Base-by-base conservation (phyloP, 179 eudicot species). In the Camellia oleifera region DNA sequence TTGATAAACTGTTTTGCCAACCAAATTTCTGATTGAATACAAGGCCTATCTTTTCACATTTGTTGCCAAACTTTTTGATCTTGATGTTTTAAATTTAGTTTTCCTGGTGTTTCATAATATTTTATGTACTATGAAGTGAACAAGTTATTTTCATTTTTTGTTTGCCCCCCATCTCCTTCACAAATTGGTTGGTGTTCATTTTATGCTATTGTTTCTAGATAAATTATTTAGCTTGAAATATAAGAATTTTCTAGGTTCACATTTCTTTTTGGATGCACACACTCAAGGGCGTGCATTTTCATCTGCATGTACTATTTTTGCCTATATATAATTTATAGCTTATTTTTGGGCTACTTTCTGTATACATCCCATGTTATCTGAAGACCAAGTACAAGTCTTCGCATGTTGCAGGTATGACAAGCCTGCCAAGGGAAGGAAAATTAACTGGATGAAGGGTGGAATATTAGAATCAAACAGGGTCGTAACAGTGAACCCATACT, bases 1-100 rank as follows among this genome's bases (percentile, higher is more conserved):
- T 94, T 58, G 8, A 81, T 82, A 45, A 70, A 52, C 26, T 66
- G 62, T 69, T 78, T 61, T 54, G 20, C 32, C 14, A 52, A 58
- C 57, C 42, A 52, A 53, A 26, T 57, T 46, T 75, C 53, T 9
- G 46, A 54, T 67, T 72, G 4, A n/a, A 8, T 45, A 60, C 13
- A 17, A 17, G 60, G 69, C 57, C 3, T 48, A 57, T 70, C 52
- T 74, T 32, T 32, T 67, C 4, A 7, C 72, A 23, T 77, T 48
- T 48, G 23, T 23, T 65, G 46, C 20, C 46, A 50, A 32, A 17
- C 58, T 1, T 5, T 75, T 57, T n/a, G 53, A 20, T 57, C 53
- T 56, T 67, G 18, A 12, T 67, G 48, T 64, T 75, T 8, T 52
- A 26, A 74, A 46, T 17, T 57, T 18, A 58, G 32, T 15, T 58